These are phyloP conservation scores for Krasilnikovozyma curviuscula DNA, from an alignment of 768 basidiomycete species.

Conservation along the genomic window DNA sequence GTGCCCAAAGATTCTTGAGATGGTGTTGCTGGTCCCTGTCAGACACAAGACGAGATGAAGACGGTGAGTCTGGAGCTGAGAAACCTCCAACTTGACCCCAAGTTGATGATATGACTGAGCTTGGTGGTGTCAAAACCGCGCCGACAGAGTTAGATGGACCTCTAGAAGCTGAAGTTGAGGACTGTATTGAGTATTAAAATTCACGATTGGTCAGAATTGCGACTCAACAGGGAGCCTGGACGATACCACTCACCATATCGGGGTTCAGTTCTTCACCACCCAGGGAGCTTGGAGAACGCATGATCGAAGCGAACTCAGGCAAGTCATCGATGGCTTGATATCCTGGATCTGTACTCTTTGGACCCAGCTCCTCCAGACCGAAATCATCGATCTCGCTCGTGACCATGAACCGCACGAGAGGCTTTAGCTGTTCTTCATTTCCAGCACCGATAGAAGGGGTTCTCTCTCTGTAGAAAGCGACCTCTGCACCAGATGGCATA, in stretches of 20 bases:
- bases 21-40: slow-evolving; percentile 6
- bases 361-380: slow-evolving; percentile 1
- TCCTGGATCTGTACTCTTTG: slow-evolving; percentile 5
- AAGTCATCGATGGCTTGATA: not conserved
- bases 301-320: slow-evolving; percentile 8
- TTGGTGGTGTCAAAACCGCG: slow-evolving; percentile 7
- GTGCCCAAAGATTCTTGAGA: slow-evolving; percentile 6
- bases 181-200: not conserved
- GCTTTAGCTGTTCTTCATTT: slow-evolving; percentile 5
- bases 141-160: not conserved
- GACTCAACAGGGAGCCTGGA: too few relatives aligned
- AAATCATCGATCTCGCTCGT: slow-evolving; percentile 7
- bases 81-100: slow-evolving; percentile 7
- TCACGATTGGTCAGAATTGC: not conserved
- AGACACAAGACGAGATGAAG: not conserved
- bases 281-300: slow-evolving; percentile 4
- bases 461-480: slow-evolving; percentile 8
- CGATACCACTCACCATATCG: not conserved
- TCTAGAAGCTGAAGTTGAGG: not conserved
- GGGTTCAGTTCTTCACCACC: not conserved
- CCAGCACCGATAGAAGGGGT: slow-evolving; percentile 1
- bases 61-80: too few relatives aligned
- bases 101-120: slow-evolving; percentile 6
- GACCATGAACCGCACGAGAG: slow-evolving; percentile 9
- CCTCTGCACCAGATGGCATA: slow-evolving; percentile 2